Conservation (phyloP, 1,139 yeast species). For the Lodderomyces theae region DNA sequence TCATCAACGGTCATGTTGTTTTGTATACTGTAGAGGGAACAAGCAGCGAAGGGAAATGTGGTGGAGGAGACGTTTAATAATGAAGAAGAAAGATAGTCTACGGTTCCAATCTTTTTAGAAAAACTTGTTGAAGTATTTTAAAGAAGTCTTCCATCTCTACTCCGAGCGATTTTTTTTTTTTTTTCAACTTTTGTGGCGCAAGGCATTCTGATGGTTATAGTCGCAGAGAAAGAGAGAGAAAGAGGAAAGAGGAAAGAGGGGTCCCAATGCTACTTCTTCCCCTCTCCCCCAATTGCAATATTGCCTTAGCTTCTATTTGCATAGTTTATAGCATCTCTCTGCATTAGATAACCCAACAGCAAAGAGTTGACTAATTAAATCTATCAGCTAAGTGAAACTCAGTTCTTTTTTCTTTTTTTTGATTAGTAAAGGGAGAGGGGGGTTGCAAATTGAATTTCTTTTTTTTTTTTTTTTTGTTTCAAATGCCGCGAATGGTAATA, state of each 20-base stretch:
- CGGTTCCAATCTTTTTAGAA: too few relatives aligned
- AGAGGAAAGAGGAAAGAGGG: background rate
- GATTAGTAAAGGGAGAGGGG: background rate
- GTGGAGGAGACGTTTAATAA: too few relatives aligned
- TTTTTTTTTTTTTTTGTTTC: background rate
- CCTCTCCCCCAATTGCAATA: too few relatives aligned
- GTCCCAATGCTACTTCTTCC: background rate
- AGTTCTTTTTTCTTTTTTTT: too few relatives aligned
- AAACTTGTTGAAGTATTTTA: too few relatives aligned
- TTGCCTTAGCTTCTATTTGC: too few relatives aligned
- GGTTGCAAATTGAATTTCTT: constrained; percentile 2
- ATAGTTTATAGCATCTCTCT: too few relatives aligned
- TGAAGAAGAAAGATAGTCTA: too few relatives aligned
- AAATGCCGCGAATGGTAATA: constrained; percentile 1
- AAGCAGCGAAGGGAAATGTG: too few relatives aligned
- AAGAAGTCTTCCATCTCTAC: background rate
- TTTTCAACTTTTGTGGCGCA: background rate
- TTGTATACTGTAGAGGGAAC: too few relatives aligned
- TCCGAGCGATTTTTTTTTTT: constrained; percentile 2
- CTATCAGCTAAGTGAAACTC: background rate
- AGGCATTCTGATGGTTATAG: background rate
- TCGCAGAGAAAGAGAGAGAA: background rate
- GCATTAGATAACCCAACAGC: too few relatives aligned
- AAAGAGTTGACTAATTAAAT: too few relatives aligned
- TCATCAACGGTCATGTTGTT: constrained; percentile 22